Evolutionary conservation across 371 early-diverging fungal species (phyloP), one percentile per base, ranked within the genome.

Genomic region (Mucor irregularis): DNA sequence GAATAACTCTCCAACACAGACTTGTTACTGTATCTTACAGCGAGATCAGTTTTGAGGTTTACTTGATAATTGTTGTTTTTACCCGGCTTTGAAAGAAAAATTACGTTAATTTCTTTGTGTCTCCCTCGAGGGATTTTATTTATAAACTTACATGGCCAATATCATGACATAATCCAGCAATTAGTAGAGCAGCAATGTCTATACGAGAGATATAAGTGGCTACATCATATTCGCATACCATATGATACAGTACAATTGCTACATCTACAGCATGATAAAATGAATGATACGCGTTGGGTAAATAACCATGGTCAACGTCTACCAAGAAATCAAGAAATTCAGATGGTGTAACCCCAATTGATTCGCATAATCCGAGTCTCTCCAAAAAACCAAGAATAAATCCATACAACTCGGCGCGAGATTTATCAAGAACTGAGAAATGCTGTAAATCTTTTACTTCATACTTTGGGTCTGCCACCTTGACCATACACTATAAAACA

Each of bases 211-310:
- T 63, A 43, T 86, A 86, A 8, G 76, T 78, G 0, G 74, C 69
- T 0, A 88, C 85, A 31, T 76, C 81, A 58, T 86, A 76, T 25
- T 86, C 78, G 25, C 62, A 70, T 4, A 94, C 69, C 69, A 90
- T 83, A 56, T 90, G 84, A 68, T 85, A 90, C 8, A 93, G 69
- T 47, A 93, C 90, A 38, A 86, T 80, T 0, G 89, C 83, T 1
- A 95, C 94, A 69, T 95, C 96, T 0, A 89, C 86, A 5, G 92
- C 93, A 64, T 94, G 96, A 65, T 83, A 83, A 58, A 94, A 94
- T 4, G 90, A 90, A 64, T 95, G 96, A 58, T 95, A 95, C 7
- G 93, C 91, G 53, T 90, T 91, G 9, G 80, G 73, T 9, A 78
- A 71, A 67, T 94, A 93, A 28, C 90, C 89, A 24, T 75, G 66